These are phyloP conservation scores for Linnemannia exigua DNA, from an alignment of 192 early-diverging fungal genomes.

Conservation along the genomic window DNA sequence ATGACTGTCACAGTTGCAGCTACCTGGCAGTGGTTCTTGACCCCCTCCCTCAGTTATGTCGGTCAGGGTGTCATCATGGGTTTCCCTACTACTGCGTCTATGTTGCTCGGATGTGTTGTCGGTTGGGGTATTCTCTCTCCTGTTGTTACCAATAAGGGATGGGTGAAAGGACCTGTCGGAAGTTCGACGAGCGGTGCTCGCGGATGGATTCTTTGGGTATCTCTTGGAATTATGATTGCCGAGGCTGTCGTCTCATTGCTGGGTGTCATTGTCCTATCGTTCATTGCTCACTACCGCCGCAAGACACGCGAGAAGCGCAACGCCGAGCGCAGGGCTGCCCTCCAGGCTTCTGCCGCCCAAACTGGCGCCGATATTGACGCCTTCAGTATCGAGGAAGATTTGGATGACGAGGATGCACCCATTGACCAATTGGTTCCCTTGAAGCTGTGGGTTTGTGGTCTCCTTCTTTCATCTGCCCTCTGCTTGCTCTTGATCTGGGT, in stretches of 20 bases:
- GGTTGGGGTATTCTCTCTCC: slow-evolving; percentile 87
- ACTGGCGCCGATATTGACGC: slow-evolving; percentile 31
- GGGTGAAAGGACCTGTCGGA: slow-evolving; percentile 78
- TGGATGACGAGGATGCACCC: slow-evolving; percentile 63
- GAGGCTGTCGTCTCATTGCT: slow-evolving; percentile 75
- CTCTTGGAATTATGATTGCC: slow-evolving; percentile 85
- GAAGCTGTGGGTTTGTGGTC: slow-evolving; percentile 73
- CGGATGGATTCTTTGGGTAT: slow-evolving; percentile 88
- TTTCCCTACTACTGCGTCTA: slow-evolving; percentile 79
- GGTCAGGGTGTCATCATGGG: slow-evolving; percentile 90
- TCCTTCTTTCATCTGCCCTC: slow-evolving; percentile 70
- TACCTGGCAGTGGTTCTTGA: slow-evolving; percentile 79
- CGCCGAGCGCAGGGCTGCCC: slow-evolving; percentile 29
- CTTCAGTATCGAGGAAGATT: slow-evolving; percentile 22
- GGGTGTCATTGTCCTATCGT: slow-evolving; percentile 59
- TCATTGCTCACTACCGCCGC: slow-evolving; percentile 61
- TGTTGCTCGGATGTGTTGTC: slow-evolving; percentile 77
- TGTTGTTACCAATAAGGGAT: slow-evolving; percentile 70
- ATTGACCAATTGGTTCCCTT: slow-evolving; percentile 71
- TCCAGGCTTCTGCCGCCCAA: slow-evolving; percentile 36
- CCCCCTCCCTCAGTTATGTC: slow-evolving; percentile 81
- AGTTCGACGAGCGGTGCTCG: slow-evolving; percentile 80
- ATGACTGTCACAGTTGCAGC: slow-evolving; percentile 64
- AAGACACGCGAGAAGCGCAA: slow-evolving; percentile 13
- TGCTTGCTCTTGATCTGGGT: slow-evolving; percentile 74